Evolutionary conservation across 2,329 filamentous ascomycete species (phyloP).

Genomic region (Hortaea sp.): DNA sequence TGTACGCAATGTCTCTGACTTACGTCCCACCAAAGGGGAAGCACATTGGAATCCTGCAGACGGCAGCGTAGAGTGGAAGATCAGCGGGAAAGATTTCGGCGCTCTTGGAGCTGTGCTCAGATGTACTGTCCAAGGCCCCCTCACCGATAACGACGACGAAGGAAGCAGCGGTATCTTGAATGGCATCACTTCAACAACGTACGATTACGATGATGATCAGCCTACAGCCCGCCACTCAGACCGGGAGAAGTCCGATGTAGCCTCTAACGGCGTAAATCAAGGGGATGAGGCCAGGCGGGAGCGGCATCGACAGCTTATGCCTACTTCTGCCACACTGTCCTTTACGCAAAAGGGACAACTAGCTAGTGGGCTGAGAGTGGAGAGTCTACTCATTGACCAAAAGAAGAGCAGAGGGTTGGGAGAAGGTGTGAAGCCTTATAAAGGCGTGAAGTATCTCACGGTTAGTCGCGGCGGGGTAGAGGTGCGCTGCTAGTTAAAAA

Average conservation of each 20-base stretch:
- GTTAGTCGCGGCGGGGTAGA: constrained; percentile 49
- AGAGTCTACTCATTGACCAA: constrained; percentile 52
- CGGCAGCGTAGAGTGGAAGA: constrained; percentile 67
- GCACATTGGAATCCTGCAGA: constrained; percentile 70
- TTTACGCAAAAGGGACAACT: constrained; percentile 53
- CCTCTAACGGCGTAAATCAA: constrained; percentile 4
- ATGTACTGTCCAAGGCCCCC: constrained; percentile 64
- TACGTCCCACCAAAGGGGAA: constrained; percentile 72
- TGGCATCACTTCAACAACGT: constrained; percentile 32
- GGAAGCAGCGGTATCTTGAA: constrained; percentile 24
- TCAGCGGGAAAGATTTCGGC: constrained; percentile 66
- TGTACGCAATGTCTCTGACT: constrained; percentile 74
- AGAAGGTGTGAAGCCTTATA: constrained; percentile 86
- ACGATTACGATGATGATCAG: constrained; percentile 28
- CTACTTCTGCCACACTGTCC: constrained; percentile 34
- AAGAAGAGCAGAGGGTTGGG: constrained; percentile 77
- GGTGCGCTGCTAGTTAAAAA: constrained; percentile 28
- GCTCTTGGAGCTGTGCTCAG: constrained; percentile 49
- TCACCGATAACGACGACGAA: constrained; percentile 39
- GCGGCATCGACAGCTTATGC: constrained; percentile 38
- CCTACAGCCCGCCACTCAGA: constrained; percentile 17
- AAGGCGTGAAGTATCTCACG: constrained; percentile 95
- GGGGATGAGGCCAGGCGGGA: constrained; percentile 5
- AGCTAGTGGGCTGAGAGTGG: constrained; percentile 54
- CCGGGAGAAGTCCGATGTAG: constrained; percentile 26